Evolutionary conservation across 179 eudicot species (phyloP).

Genomic region (Beta macrorhiza): DNA sequence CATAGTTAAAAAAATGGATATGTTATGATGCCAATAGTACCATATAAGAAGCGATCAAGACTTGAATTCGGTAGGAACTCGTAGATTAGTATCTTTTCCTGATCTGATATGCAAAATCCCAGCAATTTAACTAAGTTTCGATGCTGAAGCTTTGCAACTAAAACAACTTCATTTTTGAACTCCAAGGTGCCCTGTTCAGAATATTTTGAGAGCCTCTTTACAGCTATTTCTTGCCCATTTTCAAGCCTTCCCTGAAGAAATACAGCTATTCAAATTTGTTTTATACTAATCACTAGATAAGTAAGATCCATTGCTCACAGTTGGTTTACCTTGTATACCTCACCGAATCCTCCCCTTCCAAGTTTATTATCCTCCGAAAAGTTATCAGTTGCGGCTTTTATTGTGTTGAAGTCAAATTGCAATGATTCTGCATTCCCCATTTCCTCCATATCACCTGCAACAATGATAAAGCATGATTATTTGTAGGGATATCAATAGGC

Average conservation of each 20-base stretch:
- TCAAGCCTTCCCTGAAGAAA: neutral
- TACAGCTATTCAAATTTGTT: neutral
- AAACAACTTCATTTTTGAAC: conserved; percentile 4
- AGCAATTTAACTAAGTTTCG: neutral
- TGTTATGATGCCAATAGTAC: too few species aligned
- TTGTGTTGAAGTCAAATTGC: too few species aligned
- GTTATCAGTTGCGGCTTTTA: too few species aligned
- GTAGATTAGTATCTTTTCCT: neutral
- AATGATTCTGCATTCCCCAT: neutral
- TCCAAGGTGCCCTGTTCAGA: neutral
- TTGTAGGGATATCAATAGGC: too few species aligned
- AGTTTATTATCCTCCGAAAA: too few species aligned
- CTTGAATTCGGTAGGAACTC: neutral
- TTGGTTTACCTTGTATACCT: too few species aligned
- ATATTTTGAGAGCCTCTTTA: neutral
- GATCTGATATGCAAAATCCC: neutral
- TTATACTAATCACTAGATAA: too few species aligned
- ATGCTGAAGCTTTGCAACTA: conserved; percentile 4
- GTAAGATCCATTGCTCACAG: too few species aligned
- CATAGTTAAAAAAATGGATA: too few species aligned
- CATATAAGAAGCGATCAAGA: conserved; percentile 2
- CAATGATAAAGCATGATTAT: neutral
- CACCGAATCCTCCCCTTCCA: too few species aligned
- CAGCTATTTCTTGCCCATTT: conserved; percentile 1
- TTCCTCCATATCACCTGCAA: neutral